These are phyloP conservation scores for Xylariaceae sp. DNA, from an alignment of 2,329 filamentous ascomycete genomes.

Conservation along the genomic window DNA sequence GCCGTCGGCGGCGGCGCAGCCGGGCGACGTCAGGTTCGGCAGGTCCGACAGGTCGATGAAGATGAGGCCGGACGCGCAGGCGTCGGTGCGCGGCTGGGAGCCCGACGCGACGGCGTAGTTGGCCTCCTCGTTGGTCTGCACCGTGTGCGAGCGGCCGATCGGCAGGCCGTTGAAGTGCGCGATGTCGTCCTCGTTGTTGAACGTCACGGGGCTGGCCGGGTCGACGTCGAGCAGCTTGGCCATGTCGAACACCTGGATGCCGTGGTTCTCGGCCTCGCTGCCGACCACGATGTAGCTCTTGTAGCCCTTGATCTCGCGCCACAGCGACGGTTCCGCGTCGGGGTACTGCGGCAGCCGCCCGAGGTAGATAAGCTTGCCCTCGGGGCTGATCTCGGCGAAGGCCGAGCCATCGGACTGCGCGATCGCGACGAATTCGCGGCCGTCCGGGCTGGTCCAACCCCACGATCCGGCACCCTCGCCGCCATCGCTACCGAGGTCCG, in stretches of 20 bases:
- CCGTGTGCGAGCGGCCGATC: constrained; percentile 49
- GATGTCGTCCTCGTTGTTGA: constrained; percentile 47
- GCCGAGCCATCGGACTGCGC: constrained; percentile 58
- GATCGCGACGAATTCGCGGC: constrained; percentile 58
- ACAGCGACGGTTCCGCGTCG: constrained; percentile 47
- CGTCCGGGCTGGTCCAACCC: constrained; percentile 56
- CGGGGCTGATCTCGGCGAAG: constrained; percentile 54
- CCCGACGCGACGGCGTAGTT: constrained; percentile 51
- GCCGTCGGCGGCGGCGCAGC: constrained; percentile 57
- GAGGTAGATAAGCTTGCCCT: constrained; percentile 55
- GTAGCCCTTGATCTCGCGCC: constrained; percentile 55
- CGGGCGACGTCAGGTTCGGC: constrained; percentile 54
- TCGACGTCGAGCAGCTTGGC: constrained; percentile 55
- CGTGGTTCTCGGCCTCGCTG: constrained; percentile 51
- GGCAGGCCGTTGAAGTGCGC: constrained; percentile 45
- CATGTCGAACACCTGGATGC: constrained; percentile 67
- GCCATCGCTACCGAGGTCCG: constrained; percentile 38
- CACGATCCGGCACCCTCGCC: constrained; percentile 47
- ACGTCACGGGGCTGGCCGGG: constrained; percentile 45
- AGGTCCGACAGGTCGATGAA: constrained; percentile 61
- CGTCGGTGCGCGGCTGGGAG: constrained; percentile 42
- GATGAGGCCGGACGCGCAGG: constrained; percentile 58
- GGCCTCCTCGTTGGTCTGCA: constrained; percentile 49
- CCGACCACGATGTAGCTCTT: constrained; percentile 44
- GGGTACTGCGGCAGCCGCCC: constrained; percentile 54